These are phyloP conservation scores for Cytospora leucostoma DNA, from an alignment of 2,329 filamentous ascomycete species.

Conservation along the genomic window DNA sequence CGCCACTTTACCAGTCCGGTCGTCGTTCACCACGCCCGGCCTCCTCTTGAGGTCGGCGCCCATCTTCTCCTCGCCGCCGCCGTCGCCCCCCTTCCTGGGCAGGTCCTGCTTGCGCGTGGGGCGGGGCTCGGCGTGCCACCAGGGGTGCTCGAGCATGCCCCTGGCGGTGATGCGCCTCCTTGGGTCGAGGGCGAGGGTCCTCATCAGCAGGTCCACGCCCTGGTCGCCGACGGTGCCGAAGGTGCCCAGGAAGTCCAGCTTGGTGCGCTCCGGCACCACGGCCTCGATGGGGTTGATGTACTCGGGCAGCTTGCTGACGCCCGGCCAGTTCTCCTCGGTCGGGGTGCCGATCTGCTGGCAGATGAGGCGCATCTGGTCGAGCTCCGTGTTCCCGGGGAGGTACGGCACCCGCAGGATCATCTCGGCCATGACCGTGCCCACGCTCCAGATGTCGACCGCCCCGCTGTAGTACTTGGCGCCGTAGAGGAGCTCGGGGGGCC, in stretches of 20 bases:
- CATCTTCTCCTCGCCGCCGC: constrained; percentile 69
- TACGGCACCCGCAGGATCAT: constrained; percentile 81
- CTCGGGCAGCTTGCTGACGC: constrained; percentile 75
- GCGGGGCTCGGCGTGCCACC: constrained; percentile 82
- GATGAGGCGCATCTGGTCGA: constrained; percentile 84
- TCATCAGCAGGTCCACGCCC: constrained; percentile 86
- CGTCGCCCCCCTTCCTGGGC: constrained; percentile 69
- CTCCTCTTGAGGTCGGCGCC: constrained; percentile 79
- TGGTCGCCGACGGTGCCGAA: constrained; percentile 80
- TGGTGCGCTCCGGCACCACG: constrained; percentile 61
- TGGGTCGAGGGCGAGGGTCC: constrained; percentile 85
- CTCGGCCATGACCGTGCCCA: constrained; percentile 91
- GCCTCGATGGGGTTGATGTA: constrained; percentile 70
- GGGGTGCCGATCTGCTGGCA: constrained; percentile 86
- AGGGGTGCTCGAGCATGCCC: constrained; percentile 77
- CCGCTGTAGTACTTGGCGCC: constrained; percentile 87
- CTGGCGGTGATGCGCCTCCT: constrained; percentile 76
- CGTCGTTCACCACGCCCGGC: constrained; percentile 61
- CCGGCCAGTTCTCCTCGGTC: constrained; percentile 93
- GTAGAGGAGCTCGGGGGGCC: constrained; percentile 90
- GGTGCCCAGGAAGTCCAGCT: constrained; percentile 71
- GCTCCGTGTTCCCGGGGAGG: constrained; percentile 79
- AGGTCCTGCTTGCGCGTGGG: constrained; percentile 82
- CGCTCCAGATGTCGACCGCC: constrained; percentile 91
- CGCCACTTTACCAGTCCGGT: constrained; percentile 73